A percentile compares a stretch with the other conserved stretches of the same genome.
Conservation (phyloP, 345 rosid genomes). For the Salix exigua region DNA sequence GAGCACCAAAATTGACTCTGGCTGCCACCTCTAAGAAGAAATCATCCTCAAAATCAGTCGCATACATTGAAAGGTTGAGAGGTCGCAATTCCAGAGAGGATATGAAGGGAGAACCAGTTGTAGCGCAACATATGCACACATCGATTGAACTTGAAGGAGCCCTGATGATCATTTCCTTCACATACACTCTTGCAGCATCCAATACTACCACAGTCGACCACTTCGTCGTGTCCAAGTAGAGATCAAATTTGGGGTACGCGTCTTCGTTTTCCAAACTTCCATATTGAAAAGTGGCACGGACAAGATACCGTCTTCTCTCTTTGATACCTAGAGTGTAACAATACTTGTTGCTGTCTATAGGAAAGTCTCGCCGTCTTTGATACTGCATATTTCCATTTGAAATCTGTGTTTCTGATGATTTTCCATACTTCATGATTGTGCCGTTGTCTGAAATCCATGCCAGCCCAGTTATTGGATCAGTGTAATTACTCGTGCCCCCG, state of each 20-base stretch:
- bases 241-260: constrained; percentile 75
- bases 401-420: constrained; percentile 35
- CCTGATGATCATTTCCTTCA: constrained; percentile 74
- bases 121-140: constrained; percentile 86
- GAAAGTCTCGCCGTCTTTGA: constrained; percentile 66
- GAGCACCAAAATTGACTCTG: constrained; percentile 92
- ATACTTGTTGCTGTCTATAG: constrained; percentile 69
- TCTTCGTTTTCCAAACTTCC: constrained; percentile 54
- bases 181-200: constrained; percentile 67
- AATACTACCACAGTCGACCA: constrained; percentile 81
- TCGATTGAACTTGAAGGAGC: constrained; percentile 71
- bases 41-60: constrained; percentile 74
- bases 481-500: constrained; percentile 65
- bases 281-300: constrained; percentile 85
- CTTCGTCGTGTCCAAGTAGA: constrained; percentile 78
- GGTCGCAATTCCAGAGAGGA: constrained; percentile 91
- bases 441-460: constrained; percentile 77
- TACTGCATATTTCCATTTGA: constrained; percentile 49
- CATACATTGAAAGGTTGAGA: constrained; percentile 80
- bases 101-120: constrained; percentile 85
- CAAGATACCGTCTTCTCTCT: constrained; percentile 79
- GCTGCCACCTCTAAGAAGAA: constrained; percentile 88
- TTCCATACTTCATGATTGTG: constrained; percentile 47
- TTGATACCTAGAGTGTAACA: constrained; percentile 64
- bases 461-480: constrained; percentile 67